Evolutionary conservation across 805 yeast species (phyloP).

Genomic region (Ogataea nonfermentans): DNA sequence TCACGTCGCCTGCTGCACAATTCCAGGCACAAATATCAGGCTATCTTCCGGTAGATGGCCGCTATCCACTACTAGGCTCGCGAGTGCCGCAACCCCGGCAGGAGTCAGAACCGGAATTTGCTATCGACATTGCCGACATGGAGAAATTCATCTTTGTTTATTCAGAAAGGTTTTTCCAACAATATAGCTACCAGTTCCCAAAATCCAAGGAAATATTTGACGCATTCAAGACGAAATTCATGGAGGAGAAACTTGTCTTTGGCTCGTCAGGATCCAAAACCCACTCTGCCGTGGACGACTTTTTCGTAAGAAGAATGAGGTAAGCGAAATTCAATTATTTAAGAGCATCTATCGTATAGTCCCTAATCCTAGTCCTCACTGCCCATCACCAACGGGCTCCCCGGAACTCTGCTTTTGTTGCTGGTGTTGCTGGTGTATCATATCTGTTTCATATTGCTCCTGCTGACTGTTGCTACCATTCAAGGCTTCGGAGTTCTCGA

Average conservation of each 20-base stretch:
- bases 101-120: slow-evolving; percentile 11
- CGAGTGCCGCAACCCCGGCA: slow-evolving; percentile 1
- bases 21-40: slow-evolving; percentile 13
- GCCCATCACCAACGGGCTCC: slow-evolving; percentile 5
- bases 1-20: slow-evolving; percentile 8
- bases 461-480: slow-evolving; percentile 13
- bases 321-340: slow-evolving; percentile 3
- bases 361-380: slow-evolving; percentile 2
- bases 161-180: slow-evolving; percentile 33
- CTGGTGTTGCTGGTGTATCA: slow-evolving; percentile 26
- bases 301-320: slow-evolving; percentile 21
- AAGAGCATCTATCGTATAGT: slow-evolving; percentile 3
- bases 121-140: slow-evolving; percentile 30
- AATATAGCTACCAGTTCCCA: slow-evolving; percentile 26
- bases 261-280: slow-evolving; percentile 13
- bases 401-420: slow-evolving; percentile 16
- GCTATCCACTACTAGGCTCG: slow-evolving; percentile 2
- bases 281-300: slow-evolving; percentile 21
- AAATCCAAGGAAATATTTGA: slow-evolving; percentile 31
- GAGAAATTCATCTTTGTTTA: slow-evolving; percentile 34
- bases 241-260: slow-evolving; percentile 32
- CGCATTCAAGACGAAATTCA: slow-evolving; percentile 30
- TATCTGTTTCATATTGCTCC: slow-evolving; percentile 25
- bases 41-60: slow-evolving; percentile 13
- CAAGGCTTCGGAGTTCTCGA: slow-evolving; percentile 45